These are phyloP conservation scores for Hapsidospora chrysogenum DNA, from an alignment of 495 filamentous ascomycete genomes.

Conservation along the genomic window DNA sequence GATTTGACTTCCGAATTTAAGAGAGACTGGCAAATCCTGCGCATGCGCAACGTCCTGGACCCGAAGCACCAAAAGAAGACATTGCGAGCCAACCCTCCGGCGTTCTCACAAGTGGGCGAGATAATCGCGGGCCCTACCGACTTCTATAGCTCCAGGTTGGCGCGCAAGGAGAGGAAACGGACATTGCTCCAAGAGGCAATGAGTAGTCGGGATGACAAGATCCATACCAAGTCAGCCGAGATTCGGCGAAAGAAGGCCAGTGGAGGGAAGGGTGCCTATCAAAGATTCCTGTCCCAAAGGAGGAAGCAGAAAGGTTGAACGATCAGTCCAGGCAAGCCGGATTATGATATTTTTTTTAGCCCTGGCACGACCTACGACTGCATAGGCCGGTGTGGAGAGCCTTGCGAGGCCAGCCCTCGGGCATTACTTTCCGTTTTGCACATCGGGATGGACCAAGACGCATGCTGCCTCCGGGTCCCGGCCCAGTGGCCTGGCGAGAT, in stretches of 20 bases:
- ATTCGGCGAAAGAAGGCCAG: slow-evolving; percentile 16
- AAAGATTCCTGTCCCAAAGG: slow-evolving; percentile 13
- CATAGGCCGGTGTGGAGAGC: too few species aligned
- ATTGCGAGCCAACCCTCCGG: slow-evolving; percentile 45
- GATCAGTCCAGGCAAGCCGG: too few species aligned
- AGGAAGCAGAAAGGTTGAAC: slow-evolving; percentile 11
- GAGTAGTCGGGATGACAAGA: slow-evolving; percentile 10
- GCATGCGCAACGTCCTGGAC: slow-evolving; percentile 79
- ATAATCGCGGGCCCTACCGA: slow-evolving; percentile 83
- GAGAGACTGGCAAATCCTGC: slow-evolving; percentile 69
- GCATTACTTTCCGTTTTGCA: too few species aligned
- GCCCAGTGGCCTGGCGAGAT: too few species aligned
- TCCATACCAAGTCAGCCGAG: slow-evolving; percentile 18
- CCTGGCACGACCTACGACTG: too few species aligned
- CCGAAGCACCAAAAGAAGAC: slow-evolving; percentile 74
- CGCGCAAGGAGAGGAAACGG: slow-evolving; percentile 73
- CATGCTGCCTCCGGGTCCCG: too few species aligned
- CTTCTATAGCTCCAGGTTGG: slow-evolving; percentile 59
- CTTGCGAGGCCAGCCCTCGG: too few species aligned
- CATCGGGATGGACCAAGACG: too few species aligned
- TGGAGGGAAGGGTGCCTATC: slow-evolving; percentile 13
- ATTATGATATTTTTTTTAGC: too few species aligned
- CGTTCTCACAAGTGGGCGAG: slow-evolving; percentile 78
- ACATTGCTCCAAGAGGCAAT: slow-evolving; percentile 85
- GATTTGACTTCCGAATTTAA: slow-evolving; percentile 70